Base-by-base conservation (phyloP, 305 asterid genomes). In the Rubia peregrina region DNA sequence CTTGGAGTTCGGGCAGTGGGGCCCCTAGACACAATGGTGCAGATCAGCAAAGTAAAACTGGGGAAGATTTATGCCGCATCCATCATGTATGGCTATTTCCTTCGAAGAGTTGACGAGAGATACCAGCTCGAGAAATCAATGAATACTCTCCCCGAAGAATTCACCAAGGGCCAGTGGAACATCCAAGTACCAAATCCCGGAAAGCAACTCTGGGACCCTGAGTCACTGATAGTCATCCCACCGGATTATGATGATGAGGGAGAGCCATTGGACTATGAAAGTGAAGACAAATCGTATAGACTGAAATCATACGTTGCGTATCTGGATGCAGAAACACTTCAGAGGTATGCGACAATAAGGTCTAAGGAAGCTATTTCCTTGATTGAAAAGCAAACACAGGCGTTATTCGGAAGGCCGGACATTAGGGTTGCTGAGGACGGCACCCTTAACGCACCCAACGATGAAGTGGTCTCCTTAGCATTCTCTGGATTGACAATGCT, bases 61-160 rank as follows among this genome's bases (percentile, higher is more conserved):
- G 97, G 98, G 62, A 90, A 93, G 85, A 93, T 93, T 61, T 93
- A 93, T 60, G 98, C 98, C 38, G 96, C 98, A 70, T 93, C 98
- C 59, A 78, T 90, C 44, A 93, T 93, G 98, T 93, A 93, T 33
- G 98, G 98, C 6, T 93, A 93, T 79, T 93, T 93, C 80, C 97
- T 93, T 59, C 83, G 84, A 74, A 79, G 98, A 80, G 96, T 92
- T 46, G 97, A 92, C 44, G 94, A 89, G 76, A 78, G 98, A 78
- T 92, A 85, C 79, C 98, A 92, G 75, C 94, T 92, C 21, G 98
- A 92, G 74, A 83, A 88, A 78, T 85, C 97, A 24, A 83, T 92
- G 98, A 87, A 89, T 79, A 86, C 89, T 38, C 91, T 89, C 67
- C 95, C 98, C 2, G 89, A 87, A 75, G 91, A 86, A 68, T 86